phyloP scores from a whole-genome alignment of 441 rosid species.

The Isatis lusitanica region DNA sequence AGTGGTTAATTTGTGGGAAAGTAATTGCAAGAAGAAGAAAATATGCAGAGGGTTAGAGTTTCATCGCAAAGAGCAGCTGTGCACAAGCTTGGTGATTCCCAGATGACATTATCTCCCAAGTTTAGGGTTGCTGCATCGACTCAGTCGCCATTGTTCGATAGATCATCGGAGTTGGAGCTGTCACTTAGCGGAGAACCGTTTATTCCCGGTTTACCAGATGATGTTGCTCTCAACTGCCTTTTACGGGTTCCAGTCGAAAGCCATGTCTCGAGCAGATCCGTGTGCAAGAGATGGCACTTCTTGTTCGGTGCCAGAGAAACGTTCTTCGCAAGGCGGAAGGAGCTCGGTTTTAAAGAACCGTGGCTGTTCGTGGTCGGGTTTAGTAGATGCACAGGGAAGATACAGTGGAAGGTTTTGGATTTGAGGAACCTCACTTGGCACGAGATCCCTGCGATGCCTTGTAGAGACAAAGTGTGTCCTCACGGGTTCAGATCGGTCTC shows the following conservation, averaged over 20 bases:
- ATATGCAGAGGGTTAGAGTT: slow-evolving; percentile 86
- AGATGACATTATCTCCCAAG: slow-evolving; percentile 79
- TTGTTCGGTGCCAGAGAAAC: slow-evolving; percentile 67
- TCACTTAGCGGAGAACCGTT: slow-evolving; percentile 61
- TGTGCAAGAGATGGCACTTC: slow-evolving; percentile 81
- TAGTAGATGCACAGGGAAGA: slow-evolving; percentile 74
- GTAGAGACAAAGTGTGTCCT: slow-evolving; percentile 81
- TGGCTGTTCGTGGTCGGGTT: slow-evolving; percentile 86
- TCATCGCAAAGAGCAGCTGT: slow-evolving; percentile 78
- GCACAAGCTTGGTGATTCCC: slow-evolving; percentile 80
- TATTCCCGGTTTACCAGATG: slow-evolving; percentile 91
- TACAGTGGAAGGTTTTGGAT: slow-evolving; percentile 85
- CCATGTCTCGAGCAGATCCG: slow-evolving; percentile 59
- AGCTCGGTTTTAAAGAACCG: slow-evolving; percentile 71
- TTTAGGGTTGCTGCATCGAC: slow-evolving; percentile 61
- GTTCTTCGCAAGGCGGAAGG: slow-evolving; percentile 71
- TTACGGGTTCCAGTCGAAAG: slow-evolving; percentile 75
- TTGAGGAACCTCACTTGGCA: slow-evolving; percentile 78
- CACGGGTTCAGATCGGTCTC: slow-evolving; percentile 77
- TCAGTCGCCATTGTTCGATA: slow-evolving; percentile 54
- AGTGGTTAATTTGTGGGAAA: background rate
- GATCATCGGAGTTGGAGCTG: slow-evolving; percentile 52
- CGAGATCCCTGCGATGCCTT: slow-evolving; percentile 81
- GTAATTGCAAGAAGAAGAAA: slow-evolving; percentile 1
- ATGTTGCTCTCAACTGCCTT: slow-evolving; percentile 76